These are phyloP conservation scores for Trichoderma simmonsii DNA, from an alignment of 2,329 filamentous ascomycete genomes.

Conservation along the genomic window DNA sequence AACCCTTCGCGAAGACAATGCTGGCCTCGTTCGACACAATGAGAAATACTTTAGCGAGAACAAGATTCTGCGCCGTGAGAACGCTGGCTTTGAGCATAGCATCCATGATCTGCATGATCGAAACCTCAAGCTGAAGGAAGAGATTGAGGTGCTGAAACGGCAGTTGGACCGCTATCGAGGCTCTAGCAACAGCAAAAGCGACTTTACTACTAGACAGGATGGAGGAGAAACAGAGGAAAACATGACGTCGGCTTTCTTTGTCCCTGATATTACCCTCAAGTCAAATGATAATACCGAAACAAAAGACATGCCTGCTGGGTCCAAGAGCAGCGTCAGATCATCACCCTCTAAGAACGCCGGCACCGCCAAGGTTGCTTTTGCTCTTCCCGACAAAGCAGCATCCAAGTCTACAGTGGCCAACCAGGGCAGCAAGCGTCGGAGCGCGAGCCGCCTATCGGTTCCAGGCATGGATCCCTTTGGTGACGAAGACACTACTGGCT, in stretches of 20 bases:
- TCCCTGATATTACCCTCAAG: slow-evolving; percentile 56
- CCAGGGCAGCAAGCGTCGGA: slow-evolving; percentile 43
- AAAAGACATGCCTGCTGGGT: slow-evolving; percentile 29
- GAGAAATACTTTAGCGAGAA: slow-evolving; percentile 55
- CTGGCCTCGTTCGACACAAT: slow-evolving; percentile 52
- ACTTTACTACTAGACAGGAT: slow-evolving; percentile 33
- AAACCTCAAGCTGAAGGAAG: slow-evolving; percentile 46
- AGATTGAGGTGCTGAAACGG: slow-evolving; percentile 45
- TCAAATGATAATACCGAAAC: slow-evolving; percentile 38
- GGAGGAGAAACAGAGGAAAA: slow-evolving; percentile 46
- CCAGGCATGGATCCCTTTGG: slow-evolving; percentile 29
- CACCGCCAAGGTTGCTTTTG: slow-evolving; percentile 40
- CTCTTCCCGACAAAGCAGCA: slow-evolving; percentile 38
- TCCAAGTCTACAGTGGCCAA: slow-evolving; percentile 36
- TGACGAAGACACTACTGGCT: slow-evolving; percentile 37
- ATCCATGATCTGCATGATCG: slow-evolving; percentile 46
- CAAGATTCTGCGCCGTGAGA: slow-evolving; percentile 47
- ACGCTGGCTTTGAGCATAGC: slow-evolving; percentile 46
- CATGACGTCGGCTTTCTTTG: slow-evolving; percentile 58
- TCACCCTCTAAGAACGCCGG: slow-evolving; percentile 25
- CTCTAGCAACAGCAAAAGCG: slow-evolving; percentile 34
- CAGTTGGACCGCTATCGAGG: slow-evolving; percentile 42
- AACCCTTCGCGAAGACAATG: slow-evolving; percentile 48
- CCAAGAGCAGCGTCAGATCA: slow-evolving; percentile 29
- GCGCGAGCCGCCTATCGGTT: slow-evolving; percentile 22